Base-by-base conservation (phyloP, 768 basidiomycete species). In the Rhodocollybia butyracea region DNA sequence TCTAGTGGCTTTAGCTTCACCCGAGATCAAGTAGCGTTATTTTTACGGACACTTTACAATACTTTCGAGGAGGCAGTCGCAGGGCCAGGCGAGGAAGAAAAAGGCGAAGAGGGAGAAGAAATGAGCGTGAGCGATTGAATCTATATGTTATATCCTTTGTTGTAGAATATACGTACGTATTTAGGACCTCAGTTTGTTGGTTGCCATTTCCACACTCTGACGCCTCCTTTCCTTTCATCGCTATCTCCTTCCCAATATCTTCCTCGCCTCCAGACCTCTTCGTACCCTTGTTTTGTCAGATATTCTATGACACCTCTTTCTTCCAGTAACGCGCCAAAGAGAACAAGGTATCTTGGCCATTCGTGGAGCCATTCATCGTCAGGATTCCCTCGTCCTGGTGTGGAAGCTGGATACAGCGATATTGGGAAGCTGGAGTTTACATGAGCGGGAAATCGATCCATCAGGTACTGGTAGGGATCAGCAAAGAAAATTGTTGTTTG, bases 401-500 rank as follows among this genome's bases (percentile, higher is more conserved):
- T 56, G 12, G 86, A 82, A 45, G 68, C 68, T 1, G 86, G 81
- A 29, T 73, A 71, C 2, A 78, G 77, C 0, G 88, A 90, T 5
- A 75, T 73, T 0, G 90, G 90, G 63, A 91, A 94, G 0, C 68
- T 56, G 0, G 76, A 63, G 62, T 93, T 69, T 5, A 94, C 88
- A 7, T 50, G 42, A 3, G 63, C 53, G 2, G 94, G 92, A 66
- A 98, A 94, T 55, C 83, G 82, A 0, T 71, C 70, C 22, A 62
- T 61, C 10, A 98, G 71, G 66, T 95, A 98, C 2, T 67, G 61
- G 3, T 75, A 57, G 0, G 96, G 96, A 1, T 84, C 78, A 32
- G 72, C 72, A 67, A 89, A 98, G 70, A 98, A 97, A 2, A 89
- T 68, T 43, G 84, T 81, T 1, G 91, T 88, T 70, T 98, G 91